phyloP scores from a whole-genome alignment of 2,329 filamentous ascomycete genomes.

The Drechslerella coelobrocha region DNA sequence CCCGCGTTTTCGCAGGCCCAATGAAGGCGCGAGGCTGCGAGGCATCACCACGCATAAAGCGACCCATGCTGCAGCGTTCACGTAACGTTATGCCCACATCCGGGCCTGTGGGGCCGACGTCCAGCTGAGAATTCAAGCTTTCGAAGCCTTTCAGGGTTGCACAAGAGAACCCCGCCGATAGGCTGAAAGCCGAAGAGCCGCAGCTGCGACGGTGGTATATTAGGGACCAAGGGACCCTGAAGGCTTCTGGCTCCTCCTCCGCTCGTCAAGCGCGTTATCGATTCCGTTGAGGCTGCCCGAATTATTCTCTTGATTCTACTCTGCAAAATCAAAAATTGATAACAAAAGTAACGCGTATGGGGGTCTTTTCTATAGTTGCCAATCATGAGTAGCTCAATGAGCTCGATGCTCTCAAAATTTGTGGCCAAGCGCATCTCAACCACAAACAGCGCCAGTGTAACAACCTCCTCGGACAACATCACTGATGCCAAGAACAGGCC shows the following conservation, averaged over 20 bases:
- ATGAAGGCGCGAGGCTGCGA: not conserved
- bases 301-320: no score
- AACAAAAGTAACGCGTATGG: no score
- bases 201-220: not conserved
- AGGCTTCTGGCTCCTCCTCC: no score
- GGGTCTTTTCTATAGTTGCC: no score
- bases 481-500: constrained; percentile 24
- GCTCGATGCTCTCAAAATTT: no score
- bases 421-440: not conserved
- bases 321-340: no score
- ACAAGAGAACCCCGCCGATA: not conserved
- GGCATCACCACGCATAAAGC: not conserved
- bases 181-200: not conserved
- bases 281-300: no score
- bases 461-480: constrained; percentile 20
- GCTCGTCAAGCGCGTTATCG: no score
- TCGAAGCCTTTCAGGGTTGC: not conserved
- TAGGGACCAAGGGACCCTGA: no score
- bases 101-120: not conserved
- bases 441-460: not conserved
- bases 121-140: not conserved
- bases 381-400: no score
- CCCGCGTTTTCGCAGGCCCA: not conserved
- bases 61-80: not conserved
- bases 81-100: not conserved